Evolutionary conservation across 2,329 filamentous ascomycete species (phyloP), one percentile per base, ranked within the genome.

Genomic region (Parascedosporium putredinis): DNA sequence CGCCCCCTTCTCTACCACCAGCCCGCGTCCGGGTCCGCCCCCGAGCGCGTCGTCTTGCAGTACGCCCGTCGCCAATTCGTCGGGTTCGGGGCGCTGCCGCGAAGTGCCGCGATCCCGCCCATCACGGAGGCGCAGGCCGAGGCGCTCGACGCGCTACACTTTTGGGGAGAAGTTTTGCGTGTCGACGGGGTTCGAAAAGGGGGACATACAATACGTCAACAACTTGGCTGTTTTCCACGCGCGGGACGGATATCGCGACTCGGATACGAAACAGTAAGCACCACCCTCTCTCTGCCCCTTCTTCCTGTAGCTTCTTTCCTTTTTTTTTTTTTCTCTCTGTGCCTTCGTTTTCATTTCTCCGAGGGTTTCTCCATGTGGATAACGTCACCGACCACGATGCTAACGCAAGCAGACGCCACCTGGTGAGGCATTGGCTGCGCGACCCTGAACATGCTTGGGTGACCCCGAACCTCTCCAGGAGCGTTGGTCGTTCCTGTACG

Each of bases 1-100:
- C 67, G 76, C 0, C 77, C 80, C 2, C 64, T 83, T 4, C 60
- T 83, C 4, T 75, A 78, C 60, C 71, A 79, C 57, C 74, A 79
- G 45, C 70, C 74, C 0, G 67, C 69, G 8, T 73, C 67, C 0
- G 62, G 55, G 0, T 61, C 59, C 1, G 58, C 60, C 0, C 74
- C 77, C 0, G 73, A 83, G 56, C 69, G 77, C 1, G 60, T 83
- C 1, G 62, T 78, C 5, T 70, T 84, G 25, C 78, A 83, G 53
- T 84, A 83, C 29, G 50, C 52, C 2, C 48, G 52, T n/a, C 52
- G 52, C 18, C 40, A 34, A 6, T 49, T 54, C 38, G 49, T 51
- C 20, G 52, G 52, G n/a, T 52, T 50, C 45, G 50, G 50, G 10
- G 50, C 48, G 9, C 40, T 52, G 1, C 77, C 78, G 2, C 68